Conservation (phyloP, 2,329 filamentous ascomycete species). For the Aspergillus versicolor region DNA sequence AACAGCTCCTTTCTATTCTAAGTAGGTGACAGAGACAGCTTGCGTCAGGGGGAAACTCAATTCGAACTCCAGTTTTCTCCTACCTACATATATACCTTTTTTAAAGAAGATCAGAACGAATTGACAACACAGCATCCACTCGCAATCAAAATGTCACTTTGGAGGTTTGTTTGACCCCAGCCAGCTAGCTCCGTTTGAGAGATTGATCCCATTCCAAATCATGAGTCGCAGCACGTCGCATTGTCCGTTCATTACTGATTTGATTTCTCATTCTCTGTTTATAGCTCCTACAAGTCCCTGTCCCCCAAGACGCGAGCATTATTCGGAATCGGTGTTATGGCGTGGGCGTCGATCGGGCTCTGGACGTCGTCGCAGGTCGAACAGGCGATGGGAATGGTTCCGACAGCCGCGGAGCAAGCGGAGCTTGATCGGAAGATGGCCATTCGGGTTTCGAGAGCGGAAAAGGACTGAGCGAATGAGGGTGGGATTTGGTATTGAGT, state of each 20-base stretch:
- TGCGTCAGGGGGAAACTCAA: too few relatives aligned
- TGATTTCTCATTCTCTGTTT: background rate
- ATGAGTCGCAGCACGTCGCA: too few relatives aligned
- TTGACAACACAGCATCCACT: too few relatives aligned
- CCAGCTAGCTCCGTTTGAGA: too few relatives aligned
- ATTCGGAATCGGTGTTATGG: slow-evolving; percentile 72
- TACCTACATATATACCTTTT: too few relatives aligned
- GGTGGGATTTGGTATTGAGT: slow-evolving; percentile 9
- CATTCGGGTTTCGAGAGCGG: slow-evolving; percentile 34
- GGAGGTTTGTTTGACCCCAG: slow-evolving; percentile 31
- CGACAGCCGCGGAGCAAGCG: slow-evolving; percentile 71
- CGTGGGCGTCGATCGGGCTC: slow-evolving; percentile 73
- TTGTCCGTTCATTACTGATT: background rate
- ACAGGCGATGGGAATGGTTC: slow-evolving; percentile 68
- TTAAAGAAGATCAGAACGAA: too few relatives aligned
- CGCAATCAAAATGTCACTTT: slow-evolving; percentile 34
- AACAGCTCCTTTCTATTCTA: background rate
- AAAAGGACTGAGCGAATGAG: slow-evolving; percentile 28
- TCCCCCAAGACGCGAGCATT: slow-evolving; percentile 67
- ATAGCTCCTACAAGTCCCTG: slow-evolving; percentile 69
- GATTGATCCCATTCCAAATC: too few relatives aligned
- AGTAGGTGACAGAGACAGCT: background rate
- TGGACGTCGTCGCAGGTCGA: slow-evolving; percentile 72
- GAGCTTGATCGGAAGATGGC: slow-evolving; percentile 53
- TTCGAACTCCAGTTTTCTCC: too few relatives aligned